Evolutionary conservation across 805 yeast genomes (phyloP).

Genomic region (Cyberlindnera suaveolens): DNA sequence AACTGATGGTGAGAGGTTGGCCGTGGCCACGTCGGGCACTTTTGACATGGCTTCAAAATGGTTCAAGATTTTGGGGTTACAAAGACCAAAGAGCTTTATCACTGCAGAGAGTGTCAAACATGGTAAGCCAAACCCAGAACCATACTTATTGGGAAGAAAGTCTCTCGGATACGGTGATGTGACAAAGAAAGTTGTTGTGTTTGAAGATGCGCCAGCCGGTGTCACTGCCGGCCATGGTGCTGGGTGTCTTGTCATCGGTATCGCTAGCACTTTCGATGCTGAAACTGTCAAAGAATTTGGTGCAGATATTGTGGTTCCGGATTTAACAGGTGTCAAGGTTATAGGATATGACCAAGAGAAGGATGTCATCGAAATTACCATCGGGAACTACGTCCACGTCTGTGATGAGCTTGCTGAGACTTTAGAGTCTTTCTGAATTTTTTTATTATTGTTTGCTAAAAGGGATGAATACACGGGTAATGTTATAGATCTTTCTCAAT

Average conservation of each 20-base stretch:
- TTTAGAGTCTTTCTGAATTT: neutral
- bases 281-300: constrained; percentile 65
- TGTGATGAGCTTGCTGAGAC: neutral
- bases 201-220: constrained; percentile 91
- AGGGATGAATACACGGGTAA: neutral
- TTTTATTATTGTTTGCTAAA: neutral
- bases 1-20: constrained; percentile 52
- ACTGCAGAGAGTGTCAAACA: constrained; percentile 73
- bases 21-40: constrained; percentile 82
- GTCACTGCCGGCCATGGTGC: constrained; percentile 78
- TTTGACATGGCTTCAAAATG: constrained; percentile 72
- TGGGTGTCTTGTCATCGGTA: constrained; percentile 78
- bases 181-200: constrained; percentile 46
- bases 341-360: constrained; percentile 41
- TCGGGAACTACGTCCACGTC: constrained; percentile 28
- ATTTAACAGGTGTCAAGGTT: constrained; percentile 56
- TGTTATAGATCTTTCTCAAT: neutral
- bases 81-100: constrained; percentile 66
- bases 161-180: constrained; percentile 32
- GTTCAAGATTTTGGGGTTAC: constrained; percentile 57
- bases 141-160: constrained; percentile 55
- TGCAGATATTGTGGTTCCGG: constrained; percentile 74
- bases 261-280: constrained; percentile 70
- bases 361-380: constrained; percentile 31
- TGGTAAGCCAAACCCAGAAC: constrained; percentile 88